Base-by-base conservation (phyloP, 2,329 filamentous ascomycete species). In the Fusarium incarnatum region DNA sequence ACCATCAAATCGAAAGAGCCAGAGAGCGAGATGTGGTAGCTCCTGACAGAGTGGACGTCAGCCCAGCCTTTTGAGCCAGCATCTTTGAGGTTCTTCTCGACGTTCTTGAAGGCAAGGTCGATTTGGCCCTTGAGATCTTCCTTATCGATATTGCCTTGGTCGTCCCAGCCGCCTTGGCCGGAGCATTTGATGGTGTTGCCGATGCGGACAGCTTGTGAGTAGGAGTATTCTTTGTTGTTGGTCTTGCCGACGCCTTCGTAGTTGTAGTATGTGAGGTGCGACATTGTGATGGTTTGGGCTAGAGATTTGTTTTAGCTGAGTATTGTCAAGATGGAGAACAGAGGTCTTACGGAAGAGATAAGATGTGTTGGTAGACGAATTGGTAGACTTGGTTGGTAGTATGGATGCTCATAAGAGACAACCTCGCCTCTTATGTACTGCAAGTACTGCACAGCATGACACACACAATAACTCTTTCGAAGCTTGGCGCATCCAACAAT, bases 11-110 rank as follows among this genome's bases (percentile, higher is more conserved):
- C 78, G 16, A 83, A 56, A 1, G 77, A 79, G 53, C 83, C 79
- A 18, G 81, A 80, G 5, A 84, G 76, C 3, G 77, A 79, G 3
- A 82, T 75, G 57, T 84, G 81, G 61, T 85, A 87, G 3, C 81
- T 82, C 20, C 80, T 81, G 23, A 87, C 79, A 0, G 79, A 78
- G 74, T 77, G 86, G 0, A 89, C 87, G 61, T 89, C 85, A n/a
- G 75, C 74, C 85, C 85, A 88, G 5, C 86, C 87, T 60, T 85
- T 83, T 1, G 85, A 86, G 2, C 88, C 88, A 0, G 86, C 87
- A 18, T 83, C 71, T 44, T 81, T 82, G 7, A 90, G 76, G 28
- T 75, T 79, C 8, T 81, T 73, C 2, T 91, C 86, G 12, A 89
- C 84, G 59, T 90, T 91, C 6, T 73, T 76, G 70, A 90, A 90